Conservation (phyloP, 208 protist genomes). For the Trypanosoma brucei region DNA sequence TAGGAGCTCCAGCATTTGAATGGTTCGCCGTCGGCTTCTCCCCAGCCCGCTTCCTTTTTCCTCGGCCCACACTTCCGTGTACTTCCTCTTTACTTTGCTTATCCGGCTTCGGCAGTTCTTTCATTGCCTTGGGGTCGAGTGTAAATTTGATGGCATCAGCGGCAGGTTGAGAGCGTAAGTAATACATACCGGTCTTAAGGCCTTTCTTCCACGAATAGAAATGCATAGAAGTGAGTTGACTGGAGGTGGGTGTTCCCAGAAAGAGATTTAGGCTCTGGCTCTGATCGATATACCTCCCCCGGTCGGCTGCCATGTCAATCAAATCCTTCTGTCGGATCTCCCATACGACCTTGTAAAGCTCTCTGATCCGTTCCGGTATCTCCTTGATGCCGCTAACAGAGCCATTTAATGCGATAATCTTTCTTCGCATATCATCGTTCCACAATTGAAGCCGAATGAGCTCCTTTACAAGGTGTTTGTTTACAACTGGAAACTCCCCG, state of each 20-base stretch:
- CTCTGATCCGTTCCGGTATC: slow-evolving; percentile 95
- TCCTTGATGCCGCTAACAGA: slow-evolving; percentile 91
- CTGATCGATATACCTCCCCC: slow-evolving; percentile 99
- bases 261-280: slow-evolving; percentile 98
- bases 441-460: slow-evolving; percentile 94
- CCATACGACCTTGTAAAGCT: slow-evolving; percentile 99
- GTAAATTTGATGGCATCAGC: slow-evolving; percentile 99
- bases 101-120: slow-evolving; percentile 28
- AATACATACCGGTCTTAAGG: slow-evolving; percentile 99
- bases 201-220: slow-evolving; percentile 98
- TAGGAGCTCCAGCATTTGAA: too few relatives aligned
- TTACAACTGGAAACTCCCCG: slow-evolving; percentile 99
- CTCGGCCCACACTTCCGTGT: too few relatives aligned
- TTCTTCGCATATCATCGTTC: slow-evolving; percentile 91
- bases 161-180: slow-evolving; percentile 95
- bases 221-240: slow-evolving; percentile 99
- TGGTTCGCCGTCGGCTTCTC: too few relatives aligned
- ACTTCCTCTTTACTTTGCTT: too few relatives aligned
- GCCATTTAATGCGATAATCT: slow-evolving; percentile 95
- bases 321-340: slow-evolving; percentile 96
- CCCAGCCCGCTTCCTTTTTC: too few relatives aligned
- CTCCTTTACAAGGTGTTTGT: slow-evolving; percentile 97
- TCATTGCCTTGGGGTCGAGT: slow-evolving; percentile 90
- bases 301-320: slow-evolving; percentile 98
- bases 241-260: slow-evolving; percentile 92